phyloP scores from a whole-genome alignment of 192 early-diverging fungal species.

The Podila clonocystis region DNA sequence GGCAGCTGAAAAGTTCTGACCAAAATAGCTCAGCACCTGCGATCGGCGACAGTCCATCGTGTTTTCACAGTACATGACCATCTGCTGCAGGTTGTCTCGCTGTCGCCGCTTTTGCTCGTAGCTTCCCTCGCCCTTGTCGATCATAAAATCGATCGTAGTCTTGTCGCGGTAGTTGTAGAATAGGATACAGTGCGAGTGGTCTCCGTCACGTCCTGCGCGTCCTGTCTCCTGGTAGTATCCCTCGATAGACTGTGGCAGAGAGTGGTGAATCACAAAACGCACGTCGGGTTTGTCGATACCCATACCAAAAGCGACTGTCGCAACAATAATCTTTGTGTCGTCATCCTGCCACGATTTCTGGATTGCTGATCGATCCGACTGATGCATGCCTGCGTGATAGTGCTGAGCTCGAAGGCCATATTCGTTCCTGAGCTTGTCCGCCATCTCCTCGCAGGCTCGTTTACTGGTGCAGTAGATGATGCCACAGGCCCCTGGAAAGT shows the following conservation, averaged over 20 bases:
- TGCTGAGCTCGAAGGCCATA: constrained; percentile 71
- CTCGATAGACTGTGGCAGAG: constrained; percentile 89
- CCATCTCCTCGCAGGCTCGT: constrained; percentile 82
- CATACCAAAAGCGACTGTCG: constrained; percentile 98
- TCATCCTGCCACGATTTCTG: constrained; percentile 89
- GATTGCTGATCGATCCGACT: constrained; percentile 76
- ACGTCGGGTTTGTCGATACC: constrained; percentile 98
- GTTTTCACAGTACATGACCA: constrained; percentile 89
- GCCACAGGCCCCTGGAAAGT: constrained; percentile 76
- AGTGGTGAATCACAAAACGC: constrained; percentile 94
- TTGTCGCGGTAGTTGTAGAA: constrained; percentile 86
- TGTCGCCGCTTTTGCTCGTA: constrained; percentile 84
- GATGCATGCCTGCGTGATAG: constrained; percentile 91
- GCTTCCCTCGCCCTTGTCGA: constrained; percentile 84
- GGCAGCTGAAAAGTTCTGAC: constrained; percentile 75
- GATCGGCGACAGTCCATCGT: constrained; percentile 86
- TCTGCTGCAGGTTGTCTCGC: constrained; percentile 68
- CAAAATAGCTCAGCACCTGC: constrained; percentile 92
- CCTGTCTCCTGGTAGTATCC: constrained; percentile 98
- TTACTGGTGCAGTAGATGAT: constrained; percentile 94
- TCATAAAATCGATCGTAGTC: constrained; percentile 76
- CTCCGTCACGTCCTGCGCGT: constrained; percentile 93
- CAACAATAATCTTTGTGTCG: constrained; percentile 84
- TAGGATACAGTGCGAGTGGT: constrained; percentile 82
- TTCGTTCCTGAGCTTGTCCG: constrained; percentile 70